phyloP scores from a whole-genome alignment of 2,329 filamentous ascomycete genomes.

The Sphaerulina musiva region DNA sequence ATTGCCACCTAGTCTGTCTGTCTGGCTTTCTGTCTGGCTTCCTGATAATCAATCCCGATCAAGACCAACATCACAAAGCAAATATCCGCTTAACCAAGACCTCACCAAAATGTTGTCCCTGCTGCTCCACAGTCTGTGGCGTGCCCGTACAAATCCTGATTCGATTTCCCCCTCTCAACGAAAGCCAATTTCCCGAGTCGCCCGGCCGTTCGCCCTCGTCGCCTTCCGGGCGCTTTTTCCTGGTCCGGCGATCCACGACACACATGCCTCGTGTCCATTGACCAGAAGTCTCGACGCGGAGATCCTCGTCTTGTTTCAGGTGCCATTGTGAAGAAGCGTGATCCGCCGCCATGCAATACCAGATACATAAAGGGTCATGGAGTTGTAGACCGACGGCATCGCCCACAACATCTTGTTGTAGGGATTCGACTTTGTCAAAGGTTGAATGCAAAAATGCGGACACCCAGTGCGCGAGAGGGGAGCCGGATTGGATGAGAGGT shows the following conservation, averaged over 20 bases:
- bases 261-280: conserved; percentile 93
- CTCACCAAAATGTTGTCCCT: conserved; percentile 36
- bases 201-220: conserved; percentile 55
- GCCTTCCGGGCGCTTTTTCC: conserved; percentile 46
- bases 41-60: too few species aligned
- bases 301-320: conserved; percentile 57
- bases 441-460: conserved; percentile 42
- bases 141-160: conserved; percentile 65
- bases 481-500: conserved; percentile 28
- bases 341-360: conserved; percentile 31
- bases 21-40: too few species aligned
- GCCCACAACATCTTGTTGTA: conserved; percentile 34
- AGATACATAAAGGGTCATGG: conserved; percentile 42
- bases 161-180: conserved; percentile 66
- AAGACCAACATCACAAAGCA: neutral
- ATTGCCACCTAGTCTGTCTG: too few species aligned
- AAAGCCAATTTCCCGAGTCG: conserved; percentile 73
- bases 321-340: conserved; percentile 29
- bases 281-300: conserved; percentile 79
- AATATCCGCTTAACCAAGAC: conserved; percentile 23
- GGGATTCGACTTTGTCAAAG: conserved; percentile 40
- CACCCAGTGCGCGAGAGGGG: conserved; percentile 43
- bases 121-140: conserved; percentile 60
- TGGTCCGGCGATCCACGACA: conserved; percentile 65
- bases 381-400: conserved; percentile 38